Evolutionary conservation across 306 rosid genomes (phyloP).

Genomic region (Malus sylvestris): DNA sequence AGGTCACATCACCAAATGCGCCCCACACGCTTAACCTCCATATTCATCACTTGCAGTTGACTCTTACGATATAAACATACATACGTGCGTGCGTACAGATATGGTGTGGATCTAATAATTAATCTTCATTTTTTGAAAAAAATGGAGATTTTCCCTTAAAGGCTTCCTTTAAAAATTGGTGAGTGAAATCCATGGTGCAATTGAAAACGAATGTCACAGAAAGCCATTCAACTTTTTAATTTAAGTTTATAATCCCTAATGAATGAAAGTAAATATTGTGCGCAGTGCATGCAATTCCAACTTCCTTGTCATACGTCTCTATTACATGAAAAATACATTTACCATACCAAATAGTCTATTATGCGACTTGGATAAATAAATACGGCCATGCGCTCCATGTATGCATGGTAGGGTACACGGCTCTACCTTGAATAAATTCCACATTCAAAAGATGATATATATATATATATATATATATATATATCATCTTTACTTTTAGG

Average conservation of each 20-base stretch:
- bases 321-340: not conserved
- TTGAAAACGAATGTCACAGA: not conserved
- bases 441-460: not conserved
- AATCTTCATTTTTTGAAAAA: too few species aligned
- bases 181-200: not conserved
- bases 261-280: not conserved
- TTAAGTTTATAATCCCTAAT: not conserved
- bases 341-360: not conserved
- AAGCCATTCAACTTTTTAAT: not conserved
- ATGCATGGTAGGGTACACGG: not conserved
- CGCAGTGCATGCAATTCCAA: not conserved
- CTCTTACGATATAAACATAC: too few species aligned
- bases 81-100: too few species aligned
- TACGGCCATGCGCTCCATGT: not conserved
- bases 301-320: conserved; percentile 8
- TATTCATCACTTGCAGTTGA: not conserved
- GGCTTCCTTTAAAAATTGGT: not conserved
- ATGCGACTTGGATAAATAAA: not conserved
- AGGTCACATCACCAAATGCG: conserved; percentile 31
- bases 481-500: too few species aligned
- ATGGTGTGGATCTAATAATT: too few species aligned
- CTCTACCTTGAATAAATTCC: not conserved
- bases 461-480: too few species aligned
- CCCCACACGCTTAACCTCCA: conserved; percentile 56
- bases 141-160: too few species aligned